These are phyloP conservation scores for Rhizophagus prolifer DNA, from an alignment of 192 early-diverging fungal genomes.

Conservation along the genomic window DNA sequence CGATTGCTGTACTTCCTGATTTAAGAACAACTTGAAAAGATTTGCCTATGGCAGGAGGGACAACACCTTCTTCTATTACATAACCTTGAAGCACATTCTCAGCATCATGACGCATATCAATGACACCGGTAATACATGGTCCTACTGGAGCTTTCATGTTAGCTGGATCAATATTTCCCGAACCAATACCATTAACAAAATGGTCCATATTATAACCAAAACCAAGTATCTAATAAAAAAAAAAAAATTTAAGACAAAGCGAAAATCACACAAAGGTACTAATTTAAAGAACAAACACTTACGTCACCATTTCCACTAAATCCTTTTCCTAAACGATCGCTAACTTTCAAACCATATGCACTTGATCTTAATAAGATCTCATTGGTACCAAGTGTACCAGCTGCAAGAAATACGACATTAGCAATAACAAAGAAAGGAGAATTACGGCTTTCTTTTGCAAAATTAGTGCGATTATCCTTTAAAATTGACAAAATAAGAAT, in stretches of 20 bases:
- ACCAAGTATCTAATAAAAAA: slow-evolving; percentile 22
- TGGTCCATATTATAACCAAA: slow-evolving; percentile 21
- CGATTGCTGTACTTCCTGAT: slow-evolving; percentile 22
- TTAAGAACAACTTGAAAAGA: slow-evolving; percentile 28
- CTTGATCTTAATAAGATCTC: slow-evolving; percentile 45
- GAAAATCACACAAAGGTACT: background rate
- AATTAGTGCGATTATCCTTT: slow-evolving; percentile 6
- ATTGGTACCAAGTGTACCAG: slow-evolving; percentile 43
- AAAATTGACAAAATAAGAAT: background rate
- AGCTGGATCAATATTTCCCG: slow-evolving; percentile 37
- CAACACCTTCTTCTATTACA: slow-evolving; percentile 46
- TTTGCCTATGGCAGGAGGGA: slow-evolving; percentile 34
- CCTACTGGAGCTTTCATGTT: slow-evolving; percentile 33
- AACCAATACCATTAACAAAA: slow-evolving; percentile 34
- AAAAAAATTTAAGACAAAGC: background rate
- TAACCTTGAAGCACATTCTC: slow-evolving; percentile 44
- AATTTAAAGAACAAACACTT: slow-evolving; percentile 26
- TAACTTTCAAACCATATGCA: slow-evolving; percentile 37
- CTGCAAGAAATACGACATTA: slow-evolving; percentile 43
- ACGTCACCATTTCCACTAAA: slow-evolving; percentile 53
- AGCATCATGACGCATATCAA: slow-evolving; percentile 40
- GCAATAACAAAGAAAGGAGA: slow-evolving; percentile 46
- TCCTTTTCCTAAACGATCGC: slow-evolving; percentile 39
- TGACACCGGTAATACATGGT: slow-evolving; percentile 45
- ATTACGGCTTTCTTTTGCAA: background rate